Evolutionary conservation across 1,284 basidiomycete species (phyloP).

Genomic region (Moesziomyces aphidis): DNA sequence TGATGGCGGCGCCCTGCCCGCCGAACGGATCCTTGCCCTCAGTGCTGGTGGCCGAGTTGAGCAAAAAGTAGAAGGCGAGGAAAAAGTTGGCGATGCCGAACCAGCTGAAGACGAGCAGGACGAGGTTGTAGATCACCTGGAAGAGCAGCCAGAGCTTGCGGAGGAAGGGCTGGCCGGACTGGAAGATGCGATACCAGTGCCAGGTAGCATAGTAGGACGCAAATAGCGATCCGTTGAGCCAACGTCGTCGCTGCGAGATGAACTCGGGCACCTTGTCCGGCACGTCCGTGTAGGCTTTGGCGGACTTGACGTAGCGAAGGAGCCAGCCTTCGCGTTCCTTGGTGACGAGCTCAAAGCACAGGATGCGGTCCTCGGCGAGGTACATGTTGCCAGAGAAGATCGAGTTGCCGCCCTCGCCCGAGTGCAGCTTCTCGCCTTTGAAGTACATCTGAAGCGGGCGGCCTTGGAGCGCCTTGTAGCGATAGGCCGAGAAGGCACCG

Average conservation of each 20-base stretch:
- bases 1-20: constrained; percentile 53
- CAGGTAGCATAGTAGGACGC: constrained; percentile 61
- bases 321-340: constrained; percentile 69
- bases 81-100: constrained; percentile 60
- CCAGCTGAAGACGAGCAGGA: constrained; percentile 64
- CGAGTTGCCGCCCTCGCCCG: constrained; percentile 51
- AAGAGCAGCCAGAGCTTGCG: constrained; percentile 62
- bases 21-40: constrained; percentile 39
- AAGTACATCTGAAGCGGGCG: constrained; percentile 90
- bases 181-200: constrained; percentile 63
- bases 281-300: constrained; percentile 65
- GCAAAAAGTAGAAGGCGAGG: constrained; percentile 61
- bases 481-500: constrained; percentile 85
- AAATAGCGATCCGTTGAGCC: constrained; percentile 66
- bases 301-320: constrained; percentile 63
- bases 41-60: constrained; percentile 45
- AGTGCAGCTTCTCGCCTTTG: constrained; percentile 80
- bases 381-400: constrained; percentile 66
- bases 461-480: constrained; percentile 87
- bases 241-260: constrained; percentile 63
- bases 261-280: constrained; percentile 62
- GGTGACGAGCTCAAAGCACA: constrained; percentile 63
- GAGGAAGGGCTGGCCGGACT: constrained; percentile 55
- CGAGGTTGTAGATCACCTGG: constrained; percentile 63
- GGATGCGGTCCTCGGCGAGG: constrained; percentile 64